These are phyloP conservation scores for Neonectria punicea DNA, from an alignment of 2,329 filamentous ascomycete genomes.

Conservation along the genomic window DNA sequence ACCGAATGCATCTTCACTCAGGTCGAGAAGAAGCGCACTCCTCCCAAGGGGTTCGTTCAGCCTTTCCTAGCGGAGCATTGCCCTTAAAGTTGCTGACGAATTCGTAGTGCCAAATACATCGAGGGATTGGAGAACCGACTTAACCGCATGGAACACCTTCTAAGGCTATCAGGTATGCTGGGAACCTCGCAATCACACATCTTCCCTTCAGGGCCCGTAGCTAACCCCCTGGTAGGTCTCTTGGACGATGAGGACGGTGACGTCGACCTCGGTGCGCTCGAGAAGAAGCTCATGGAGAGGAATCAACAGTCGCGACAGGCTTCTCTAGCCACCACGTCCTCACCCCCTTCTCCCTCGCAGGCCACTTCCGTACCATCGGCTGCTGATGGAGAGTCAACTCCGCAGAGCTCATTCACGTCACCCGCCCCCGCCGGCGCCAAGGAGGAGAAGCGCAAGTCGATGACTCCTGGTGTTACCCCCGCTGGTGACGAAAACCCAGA, in stretches of 20 bases:
- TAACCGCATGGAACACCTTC: conserved; percentile 92
- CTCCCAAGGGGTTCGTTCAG: conserved; percentile 85
- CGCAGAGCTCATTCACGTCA: conserved; percentile 65
- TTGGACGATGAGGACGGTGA: conserved; percentile 87
- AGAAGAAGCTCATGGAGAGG: conserved; percentile 76
- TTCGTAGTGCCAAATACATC: conserved; percentile 89
- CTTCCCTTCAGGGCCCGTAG: background rate
- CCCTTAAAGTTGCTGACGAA: conserved; percentile 33
- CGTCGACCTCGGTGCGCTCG: conserved; percentile 87
- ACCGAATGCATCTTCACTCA: conserved; percentile 97
- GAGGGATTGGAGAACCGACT: conserved; percentile 95
- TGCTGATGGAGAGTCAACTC: conserved; percentile 58
- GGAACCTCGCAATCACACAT: background rate
- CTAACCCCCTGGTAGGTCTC: conserved; percentile 64
- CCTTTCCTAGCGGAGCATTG: background rate
- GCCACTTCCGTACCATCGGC: conserved; percentile 51
- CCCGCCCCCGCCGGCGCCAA: conserved; percentile 56
- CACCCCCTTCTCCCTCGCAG: conserved; percentile 63
- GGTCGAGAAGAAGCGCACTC: conserved; percentile 98
- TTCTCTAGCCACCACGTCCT: conserved; percentile 59
- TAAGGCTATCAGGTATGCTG: conserved; percentile 78
- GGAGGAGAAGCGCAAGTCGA: conserved; percentile 47
- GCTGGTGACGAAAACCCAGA: conserved; percentile 41
- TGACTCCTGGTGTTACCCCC: conserved; percentile 35
- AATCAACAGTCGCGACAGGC: conserved; percentile 61